phyloP scores from a whole-genome alignment of 306 rosid species.

The Begonia masoniana region DNA sequence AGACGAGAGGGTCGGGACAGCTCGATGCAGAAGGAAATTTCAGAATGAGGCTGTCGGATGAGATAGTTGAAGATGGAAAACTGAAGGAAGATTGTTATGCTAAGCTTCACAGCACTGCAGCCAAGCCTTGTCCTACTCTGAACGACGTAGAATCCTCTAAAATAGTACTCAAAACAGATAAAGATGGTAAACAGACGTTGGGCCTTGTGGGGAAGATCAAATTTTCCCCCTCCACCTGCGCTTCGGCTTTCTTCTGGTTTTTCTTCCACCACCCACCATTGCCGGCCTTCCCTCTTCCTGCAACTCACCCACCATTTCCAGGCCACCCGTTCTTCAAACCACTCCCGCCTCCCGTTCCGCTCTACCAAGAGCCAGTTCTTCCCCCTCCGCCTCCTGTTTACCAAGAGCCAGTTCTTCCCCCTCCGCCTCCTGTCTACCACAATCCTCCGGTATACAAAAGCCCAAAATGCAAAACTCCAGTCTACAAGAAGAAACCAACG shows the following conservation, averaged over 20 bases:
- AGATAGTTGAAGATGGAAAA: constrained; percentile 36
- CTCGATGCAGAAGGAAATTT: constrained; percentile 61
- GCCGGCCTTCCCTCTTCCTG: too few relatives aligned
- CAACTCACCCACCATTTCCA: too few relatives aligned
- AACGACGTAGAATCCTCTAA: constrained; percentile 39
- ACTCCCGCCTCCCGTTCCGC: too few relatives aligned
- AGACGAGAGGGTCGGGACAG: constrained; percentile 50
- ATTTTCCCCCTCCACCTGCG: constrained; percentile 57
- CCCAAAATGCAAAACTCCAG: too few relatives aligned
- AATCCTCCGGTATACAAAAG: too few relatives aligned
- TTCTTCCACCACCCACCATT: constrained; percentile 19
- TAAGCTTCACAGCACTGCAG: constrained; percentile 58
- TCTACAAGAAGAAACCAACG: too few relatives aligned
- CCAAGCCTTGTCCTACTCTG: constrained; percentile 56
- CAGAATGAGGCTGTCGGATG: constrained; percentile 40
- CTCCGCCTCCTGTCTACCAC: too few relatives aligned
- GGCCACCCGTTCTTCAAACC: too few relatives aligned
- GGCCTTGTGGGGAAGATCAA: constrained; percentile 42
- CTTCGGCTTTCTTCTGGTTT: constrained; percentile 59
- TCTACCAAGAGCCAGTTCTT: constrained; percentile 8
- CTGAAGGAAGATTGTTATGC: constrained; percentile 76
- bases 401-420: too few relatives aligned
- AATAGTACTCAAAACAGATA: constrained; percentile 29
- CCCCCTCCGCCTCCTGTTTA: constrained; percentile 10
- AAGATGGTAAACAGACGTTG: constrained; percentile 35